Percentiles rank a stretch among this genome's conserved stretches.
phyloP scores from a whole-genome alignment of 2,329 filamentous ascomycete species.

The Aspergillus sclerotialis region DNA sequence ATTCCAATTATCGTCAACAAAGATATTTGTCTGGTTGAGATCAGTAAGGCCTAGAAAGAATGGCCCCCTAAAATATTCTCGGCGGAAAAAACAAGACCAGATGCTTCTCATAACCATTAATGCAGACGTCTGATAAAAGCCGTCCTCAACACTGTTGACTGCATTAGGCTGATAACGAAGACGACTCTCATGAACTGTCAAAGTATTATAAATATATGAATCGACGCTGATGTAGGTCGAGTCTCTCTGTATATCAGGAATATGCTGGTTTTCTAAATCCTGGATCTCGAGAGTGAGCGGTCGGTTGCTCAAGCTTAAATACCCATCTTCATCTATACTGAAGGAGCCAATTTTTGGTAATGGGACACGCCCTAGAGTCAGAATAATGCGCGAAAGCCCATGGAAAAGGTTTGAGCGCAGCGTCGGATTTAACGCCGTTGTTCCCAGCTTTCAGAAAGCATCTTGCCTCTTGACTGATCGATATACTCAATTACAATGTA shows the following conservation, averaged over 20 bases:
- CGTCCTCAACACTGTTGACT: constrained; percentile 15
- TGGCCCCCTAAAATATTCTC: constrained; percentile 26
- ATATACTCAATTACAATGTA: too few species aligned
- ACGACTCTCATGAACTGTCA: constrained; percentile 19
- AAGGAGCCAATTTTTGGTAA: constrained; percentile 28
- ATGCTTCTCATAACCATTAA: constrained; percentile 22
- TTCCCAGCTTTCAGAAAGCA: constrained; percentile 9
- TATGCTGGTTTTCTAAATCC: constrained; percentile 18
- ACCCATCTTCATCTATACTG: constrained; percentile 18
- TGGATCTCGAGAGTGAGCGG: constrained; percentile 19
- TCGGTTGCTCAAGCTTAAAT: constrained; percentile 15
- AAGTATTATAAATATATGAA: constrained; percentile 18
- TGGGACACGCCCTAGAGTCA: constrained; percentile 10
- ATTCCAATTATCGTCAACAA: constrained; percentile 29
- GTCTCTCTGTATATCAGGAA: constrained; percentile 17
- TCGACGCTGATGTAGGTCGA: constrained; percentile 18
- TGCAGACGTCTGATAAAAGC: constrained; percentile 21
- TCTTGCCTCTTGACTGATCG: too few species aligned
- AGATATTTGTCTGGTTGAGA: constrained; percentile 35
- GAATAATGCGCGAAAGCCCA: constrained; percentile 8
- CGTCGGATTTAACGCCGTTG: constrained; percentile 5
- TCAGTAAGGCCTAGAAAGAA: constrained; percentile 34
- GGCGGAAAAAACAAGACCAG: constrained; percentile 17
- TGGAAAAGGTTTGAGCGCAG: constrained; percentile 7
- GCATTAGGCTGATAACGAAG: constrained; percentile 23